Evolutionary conservation across 305 asterid genomes (phyloP).

Genomic region (Fraxinus xanthoxyloides): DNA sequence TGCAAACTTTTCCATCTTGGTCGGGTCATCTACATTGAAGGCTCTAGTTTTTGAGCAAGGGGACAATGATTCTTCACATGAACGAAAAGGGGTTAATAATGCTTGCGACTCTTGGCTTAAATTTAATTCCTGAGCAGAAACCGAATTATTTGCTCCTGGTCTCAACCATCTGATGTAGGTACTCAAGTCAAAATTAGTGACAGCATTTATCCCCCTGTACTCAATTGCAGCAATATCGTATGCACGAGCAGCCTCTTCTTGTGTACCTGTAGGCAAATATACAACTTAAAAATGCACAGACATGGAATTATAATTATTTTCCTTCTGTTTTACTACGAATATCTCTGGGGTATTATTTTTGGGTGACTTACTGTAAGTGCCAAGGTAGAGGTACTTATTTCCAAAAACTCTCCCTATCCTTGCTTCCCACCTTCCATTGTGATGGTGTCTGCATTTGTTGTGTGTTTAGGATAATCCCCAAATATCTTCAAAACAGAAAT

Average conservation of each 20-base stretch:
- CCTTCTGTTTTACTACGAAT: not conserved
- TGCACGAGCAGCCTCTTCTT: conserved; percentile 81
- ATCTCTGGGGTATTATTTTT: not conserved
- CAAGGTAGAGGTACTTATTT: conserved; percentile 80
- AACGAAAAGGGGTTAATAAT: conserved; percentile 20
- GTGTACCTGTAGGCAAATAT: conserved; percentile 44
- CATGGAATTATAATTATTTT: not conserved
- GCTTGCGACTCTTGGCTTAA: conserved; percentile 21
- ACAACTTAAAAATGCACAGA: not conserved
- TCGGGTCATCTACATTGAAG: conserved; percentile 32
- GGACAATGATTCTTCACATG: conserved; percentile 29
- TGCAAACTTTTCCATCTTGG: conserved; percentile 29
- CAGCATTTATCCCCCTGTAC: conserved; percentile 73
- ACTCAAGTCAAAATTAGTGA: conserved; percentile 77
- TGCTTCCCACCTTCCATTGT: conserved; percentile 89
- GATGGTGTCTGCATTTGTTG: conserved; percentile 64
- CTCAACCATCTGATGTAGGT: conserved; percentile 70
- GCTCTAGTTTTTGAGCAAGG: conserved; percentile 38
- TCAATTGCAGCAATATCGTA: conserved; percentile 78
- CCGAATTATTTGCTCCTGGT: conserved; percentile 38
- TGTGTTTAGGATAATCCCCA: conserved; percentile 12
- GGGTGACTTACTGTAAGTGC: conserved; percentile 68
- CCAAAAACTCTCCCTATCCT: conserved; percentile 81
- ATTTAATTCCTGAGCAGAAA: conserved; percentile 40
- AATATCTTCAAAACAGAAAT: not conserved